Percentiles rank a stretch among this genome's conserved stretches.
These are phyloP conservation scores for Penstemon barbatus DNA, from an alignment of 257 asterid genomes.

Conservation along the genomic window DNA sequence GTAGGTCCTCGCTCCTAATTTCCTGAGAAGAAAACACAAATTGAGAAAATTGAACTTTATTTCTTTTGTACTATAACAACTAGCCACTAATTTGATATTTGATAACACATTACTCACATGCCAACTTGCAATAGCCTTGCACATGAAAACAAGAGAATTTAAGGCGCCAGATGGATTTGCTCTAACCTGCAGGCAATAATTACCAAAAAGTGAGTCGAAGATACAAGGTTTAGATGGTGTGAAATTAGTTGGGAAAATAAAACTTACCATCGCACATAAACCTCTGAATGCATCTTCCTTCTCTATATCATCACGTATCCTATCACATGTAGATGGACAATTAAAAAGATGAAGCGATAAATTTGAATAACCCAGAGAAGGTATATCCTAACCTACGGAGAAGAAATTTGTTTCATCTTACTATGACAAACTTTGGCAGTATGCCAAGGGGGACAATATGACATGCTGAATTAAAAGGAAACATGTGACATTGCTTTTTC, in stretches of 20 bases:
- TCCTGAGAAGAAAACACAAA: slow-evolving; percentile 48
- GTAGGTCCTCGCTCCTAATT: slow-evolving; percentile 88
- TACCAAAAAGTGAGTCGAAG: slow-evolving; percentile 8
- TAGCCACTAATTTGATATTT: slow-evolving; percentile 18
- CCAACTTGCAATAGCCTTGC: slow-evolving; percentile 98
- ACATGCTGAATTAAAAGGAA: slow-evolving; percentile 1
- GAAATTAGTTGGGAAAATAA: not conserved
- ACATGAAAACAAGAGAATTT: slow-evolving; percentile 72
- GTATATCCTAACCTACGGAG: not conserved
- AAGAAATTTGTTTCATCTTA: no score
- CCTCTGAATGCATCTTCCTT: slow-evolving; percentile 98
- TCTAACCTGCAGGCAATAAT: slow-evolving; percentile 60
- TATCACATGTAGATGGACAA: slow-evolving; percentile 34
- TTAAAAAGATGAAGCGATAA: not conserved
- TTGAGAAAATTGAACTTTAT: slow-evolving; percentile 21
- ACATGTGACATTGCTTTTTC: not conserved
- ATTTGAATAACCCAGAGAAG: slow-evolving; percentile 1
- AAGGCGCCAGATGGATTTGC: slow-evolving; percentile 92
- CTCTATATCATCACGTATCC: slow-evolving; percentile 98
- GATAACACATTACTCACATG: slow-evolving; percentile 56
- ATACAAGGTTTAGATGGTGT: not conserved
- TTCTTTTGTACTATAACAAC: slow-evolving; percentile 12
- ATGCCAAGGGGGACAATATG: slow-evolving; percentile 8
- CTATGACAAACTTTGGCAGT: not conserved
- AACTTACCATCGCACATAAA: slow-evolving; percentile 83